These are phyloP conservation scores for Phytophthora fragariae DNA, from an alignment of 352 stramenopile species.

Conservation along the genomic window DNA sequence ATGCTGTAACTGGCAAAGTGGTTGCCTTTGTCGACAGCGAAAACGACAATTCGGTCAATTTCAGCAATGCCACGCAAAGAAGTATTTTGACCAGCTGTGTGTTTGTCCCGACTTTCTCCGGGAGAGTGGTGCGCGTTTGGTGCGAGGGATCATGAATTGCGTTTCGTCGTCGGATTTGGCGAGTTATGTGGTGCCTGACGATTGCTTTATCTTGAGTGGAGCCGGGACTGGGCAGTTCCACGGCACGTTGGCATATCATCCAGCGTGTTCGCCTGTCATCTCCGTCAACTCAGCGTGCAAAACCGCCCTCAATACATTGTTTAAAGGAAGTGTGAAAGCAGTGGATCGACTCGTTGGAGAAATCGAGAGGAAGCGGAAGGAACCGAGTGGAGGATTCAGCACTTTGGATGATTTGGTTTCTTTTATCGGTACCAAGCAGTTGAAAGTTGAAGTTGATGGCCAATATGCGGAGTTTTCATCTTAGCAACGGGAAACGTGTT, in stretches of 20 bases:
- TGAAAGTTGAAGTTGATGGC: no score
- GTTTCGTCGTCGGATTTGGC: constrained; percentile 1
- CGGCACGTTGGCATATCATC: constrained; percentile 41
- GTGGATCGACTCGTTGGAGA: neutral
- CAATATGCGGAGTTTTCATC: no score
- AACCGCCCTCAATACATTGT: constrained; percentile 31
- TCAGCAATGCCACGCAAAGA: constrained; percentile 9
- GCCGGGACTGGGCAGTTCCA: constrained; percentile 33
- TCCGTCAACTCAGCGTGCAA: constrained; percentile 39
- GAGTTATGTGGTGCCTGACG: neutral
- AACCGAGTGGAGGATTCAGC: constrained; percentile 11
- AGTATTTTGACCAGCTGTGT: constrained; percentile 11
- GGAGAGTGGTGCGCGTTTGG: constrained; percentile 9
- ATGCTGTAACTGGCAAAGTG: constrained; percentile 20
- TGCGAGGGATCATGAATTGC: constrained; percentile 1
- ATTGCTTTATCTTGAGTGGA: constrained; percentile 29
- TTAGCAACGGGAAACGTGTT: no score
- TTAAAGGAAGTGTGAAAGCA: constrained; percentile 1
- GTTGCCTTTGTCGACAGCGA: constrained; percentile 18
- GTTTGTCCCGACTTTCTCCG: constrained; percentile 12
- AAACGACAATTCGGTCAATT: constrained; percentile 12
- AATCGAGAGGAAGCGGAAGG: constrained; percentile 4
- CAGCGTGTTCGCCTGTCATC: constrained; percentile 38
- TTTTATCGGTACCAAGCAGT: no score
- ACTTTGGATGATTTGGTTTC: no score